phyloP scores from a whole-genome alignment of 768 basidiomycete species.

The Lactarius quietus region DNA sequence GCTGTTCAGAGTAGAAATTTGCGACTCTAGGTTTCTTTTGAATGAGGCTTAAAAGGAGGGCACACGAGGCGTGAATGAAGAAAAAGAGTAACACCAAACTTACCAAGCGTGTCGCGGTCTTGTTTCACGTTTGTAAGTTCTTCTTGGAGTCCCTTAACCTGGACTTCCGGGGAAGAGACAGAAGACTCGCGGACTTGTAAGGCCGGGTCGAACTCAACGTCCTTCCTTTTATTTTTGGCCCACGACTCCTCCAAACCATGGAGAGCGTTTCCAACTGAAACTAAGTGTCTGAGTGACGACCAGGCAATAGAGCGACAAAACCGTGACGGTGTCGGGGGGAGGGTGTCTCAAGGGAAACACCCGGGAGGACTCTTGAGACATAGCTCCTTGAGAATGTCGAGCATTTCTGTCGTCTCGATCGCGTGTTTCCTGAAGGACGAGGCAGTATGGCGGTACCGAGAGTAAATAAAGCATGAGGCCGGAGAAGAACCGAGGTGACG shows the following conservation, averaged over 20 bases:
- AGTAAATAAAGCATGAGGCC: too few species aligned
- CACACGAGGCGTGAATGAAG: slow-evolving; percentile 25
- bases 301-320: slow-evolving; percentile 60
- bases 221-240: slow-evolving; percentile 66
- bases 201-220: slow-evolving; percentile 82
- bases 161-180: slow-evolving; percentile 52
- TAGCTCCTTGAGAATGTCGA: too few species aligned
- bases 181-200: slow-evolving; percentile 70
- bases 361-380: slow-evolving; percentile 59
- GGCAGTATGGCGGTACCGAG: too few species aligned
- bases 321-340: slow-evolving; percentile 55
- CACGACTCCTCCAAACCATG: slow-evolving; percentile 67
- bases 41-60: slow-evolving; percentile 40
- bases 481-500: too few species aligned
- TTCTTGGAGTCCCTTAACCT: slow-evolving; percentile 48
- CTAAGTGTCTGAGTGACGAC: slow-evolving; percentile 55
- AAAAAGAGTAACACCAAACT: slow-evolving; percentile 28
- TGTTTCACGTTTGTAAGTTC: slow-evolving; percentile 55
- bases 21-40: slow-evolving; percentile 46
- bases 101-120: slow-evolving; percentile 67
- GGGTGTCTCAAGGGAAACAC: slow-evolving; percentile 51
- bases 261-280: slow-evolving; percentile 50
- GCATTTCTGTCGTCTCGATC: too few species aligned
- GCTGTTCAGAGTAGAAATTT: slow-evolving; percentile 53
- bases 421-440: too few species aligned